These are phyloP conservation scores for Pholiota conissans DNA, from an alignment of 768 basidiomycete species.

Conservation along the genomic window DNA sequence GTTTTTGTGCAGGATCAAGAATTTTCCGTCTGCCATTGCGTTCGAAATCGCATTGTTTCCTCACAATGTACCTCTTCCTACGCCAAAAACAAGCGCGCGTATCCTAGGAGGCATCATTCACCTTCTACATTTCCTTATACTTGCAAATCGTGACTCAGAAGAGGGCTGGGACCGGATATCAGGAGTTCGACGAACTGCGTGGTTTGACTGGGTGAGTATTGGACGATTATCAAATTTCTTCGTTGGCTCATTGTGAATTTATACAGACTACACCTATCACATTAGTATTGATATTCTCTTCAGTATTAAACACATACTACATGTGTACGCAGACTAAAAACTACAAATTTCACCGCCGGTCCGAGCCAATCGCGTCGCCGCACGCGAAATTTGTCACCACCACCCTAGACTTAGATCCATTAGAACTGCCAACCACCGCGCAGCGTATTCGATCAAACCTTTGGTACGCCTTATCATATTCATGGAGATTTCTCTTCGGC, in stretches of 20 bases:
- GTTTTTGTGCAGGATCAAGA: constrained; percentile 45
- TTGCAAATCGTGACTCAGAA: constrained; percentile 63
- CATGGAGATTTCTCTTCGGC: constrained; percentile 69
- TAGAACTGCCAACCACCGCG: constrained; percentile 43
- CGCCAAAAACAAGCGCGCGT: constrained; percentile 63
- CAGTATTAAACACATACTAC: constrained; percentile 62
- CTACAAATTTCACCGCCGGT: constrained; percentile 65
- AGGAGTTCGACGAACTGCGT: constrained; percentile 59
- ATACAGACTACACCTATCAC: constrained; percentile 66
- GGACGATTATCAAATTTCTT: constrained; percentile 9
- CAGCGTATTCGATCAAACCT: constrained; percentile 42
- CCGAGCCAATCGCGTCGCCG: constrained; percentile 68
- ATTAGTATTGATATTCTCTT: constrained; percentile 49
- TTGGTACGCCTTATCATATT: constrained; percentile 55
- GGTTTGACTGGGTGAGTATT: constrained; percentile 78
- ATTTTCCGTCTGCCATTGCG: constrained; percentile 68
- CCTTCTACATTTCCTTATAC: constrained; percentile 64
- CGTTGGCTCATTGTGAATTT: constrained; percentile 5
- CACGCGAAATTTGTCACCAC: constrained; percentile 67
- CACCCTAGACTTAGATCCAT: constrained; percentile 45
- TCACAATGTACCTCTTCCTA: constrained; percentile 74
- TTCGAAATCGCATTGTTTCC: constrained; percentile 84
- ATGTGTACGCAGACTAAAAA: constrained; percentile 68
- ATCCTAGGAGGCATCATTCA: constrained; percentile 67
- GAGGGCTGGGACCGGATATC: constrained; percentile 81